These are phyloP conservation scores for Triticum turgidum DNA, from an alignment of 176 grass and related monocot species.

Conservation along the genomic window DNA sequence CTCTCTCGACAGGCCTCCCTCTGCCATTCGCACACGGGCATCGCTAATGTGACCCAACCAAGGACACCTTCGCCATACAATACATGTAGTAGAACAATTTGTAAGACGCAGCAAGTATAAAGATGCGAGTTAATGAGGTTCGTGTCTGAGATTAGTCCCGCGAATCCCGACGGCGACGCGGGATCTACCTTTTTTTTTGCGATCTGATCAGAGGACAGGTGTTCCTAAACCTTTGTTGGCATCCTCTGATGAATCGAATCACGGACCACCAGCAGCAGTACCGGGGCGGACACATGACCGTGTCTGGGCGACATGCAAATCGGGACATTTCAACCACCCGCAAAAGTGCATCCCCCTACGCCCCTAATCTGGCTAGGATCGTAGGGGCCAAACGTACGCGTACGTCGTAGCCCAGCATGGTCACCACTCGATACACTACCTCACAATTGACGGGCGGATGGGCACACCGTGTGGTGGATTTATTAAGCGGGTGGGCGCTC, in stretches of 20 bases:
- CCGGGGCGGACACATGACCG: background rate
- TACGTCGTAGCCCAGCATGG: background rate
- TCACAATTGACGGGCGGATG: background rate
- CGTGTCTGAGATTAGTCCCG: background rate
- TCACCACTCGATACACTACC: background rate
- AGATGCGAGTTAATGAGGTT: background rate
- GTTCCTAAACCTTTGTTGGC: slow-evolving; percentile 24
- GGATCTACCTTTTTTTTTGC: background rate
- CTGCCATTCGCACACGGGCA: background rate
- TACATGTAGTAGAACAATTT: no score
- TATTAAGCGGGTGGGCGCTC: background rate
- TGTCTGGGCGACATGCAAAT: background rate
- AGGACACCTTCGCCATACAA: background rate
- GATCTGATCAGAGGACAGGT: background rate
- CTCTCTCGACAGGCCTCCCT: background rate
- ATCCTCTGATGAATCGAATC: slow-evolving; percentile 26
- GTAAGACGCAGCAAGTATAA: background rate
- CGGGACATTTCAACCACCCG: slow-evolving; percentile 28
- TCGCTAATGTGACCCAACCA: background rate
- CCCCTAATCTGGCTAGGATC: background rate
- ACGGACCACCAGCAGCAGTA: background rate
- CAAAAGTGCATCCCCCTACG: background rate
- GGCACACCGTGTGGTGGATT: no score
- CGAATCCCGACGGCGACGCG: slow-evolving; percentile 4
- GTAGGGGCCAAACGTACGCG: background rate